Evolutionary conservation across 2,329 filamentous ascomycete genomes (phyloP), one percentile per base, ranked within the genome.

Genomic region (Nigrospora osmanthi): DNA sequence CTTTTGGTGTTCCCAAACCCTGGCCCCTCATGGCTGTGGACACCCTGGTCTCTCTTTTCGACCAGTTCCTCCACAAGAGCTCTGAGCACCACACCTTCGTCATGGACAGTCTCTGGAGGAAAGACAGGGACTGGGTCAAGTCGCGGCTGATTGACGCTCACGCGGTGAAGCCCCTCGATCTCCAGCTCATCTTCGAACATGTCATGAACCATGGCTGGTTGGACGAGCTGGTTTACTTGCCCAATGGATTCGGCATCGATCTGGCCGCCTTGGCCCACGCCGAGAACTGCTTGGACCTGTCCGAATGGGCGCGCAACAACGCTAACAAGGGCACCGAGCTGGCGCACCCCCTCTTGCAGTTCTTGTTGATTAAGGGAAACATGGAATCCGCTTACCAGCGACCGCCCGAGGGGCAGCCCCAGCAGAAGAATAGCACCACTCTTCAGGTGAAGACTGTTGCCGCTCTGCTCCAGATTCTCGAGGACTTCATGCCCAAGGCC

Each of bases 21-120:
- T 90, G 87, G 87, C 81, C 82, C 7, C 70, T 72, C 0, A 77
- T 89, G 64, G 86, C 88, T 23, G 77, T 82, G 32, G 85, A 90
- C 45, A 89, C 87, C 0, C 66, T 90, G 28, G 83, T 80, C 48
- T 85, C 86, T 13, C 71, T 91, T 1, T 91, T 96, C 55, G 83
- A 87, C 42, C 85, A 86, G 11, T 96, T 95, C 60, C 73, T 96
- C 28, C 78, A 83, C 57, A 90, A 90, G 63, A 78, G 82, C 45
- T 81, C 89, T 11, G 76, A 83, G 5, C 80, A 90, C 45, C 86
- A 88, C 61, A 83, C 90, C 52, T 94, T 96, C 51, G 91, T 95
- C 13, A 77, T 98, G 46, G 85, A 95, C 59, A 90, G 89, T 47
- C 70, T 95, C 6, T 97, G 91, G 90, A 83, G 85, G 54, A 89